A percentile compares a stretch with the other conserved stretches of the same genome.
Conservation (phyloP, 2,329 filamentous ascomycete genomes). For the Gremmenia infestans region DNA sequence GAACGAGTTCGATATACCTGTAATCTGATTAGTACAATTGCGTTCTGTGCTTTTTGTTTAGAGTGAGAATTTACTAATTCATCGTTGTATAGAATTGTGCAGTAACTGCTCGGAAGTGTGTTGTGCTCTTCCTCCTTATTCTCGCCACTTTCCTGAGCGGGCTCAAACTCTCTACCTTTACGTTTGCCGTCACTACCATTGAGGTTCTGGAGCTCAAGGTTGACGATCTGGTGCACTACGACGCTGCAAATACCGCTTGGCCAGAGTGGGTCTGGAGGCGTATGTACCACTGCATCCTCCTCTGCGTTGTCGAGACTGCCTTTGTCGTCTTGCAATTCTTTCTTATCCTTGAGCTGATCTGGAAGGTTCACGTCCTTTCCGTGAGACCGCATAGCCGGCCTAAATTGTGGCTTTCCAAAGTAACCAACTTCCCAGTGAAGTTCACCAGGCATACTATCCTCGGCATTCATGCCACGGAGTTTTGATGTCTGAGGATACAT, state of each 20-base stretch:
- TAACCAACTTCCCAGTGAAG: conserved; percentile 95
- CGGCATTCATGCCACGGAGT: conserved; percentile 75
- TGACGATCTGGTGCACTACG: conserved; percentile 91
- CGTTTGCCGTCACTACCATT: conserved; percentile 78
- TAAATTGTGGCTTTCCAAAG: conserved; percentile 86
- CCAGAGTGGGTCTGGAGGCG: conserved; percentile 93
- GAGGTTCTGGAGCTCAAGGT: conserved; percentile 85
- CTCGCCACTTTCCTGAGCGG: conserved; percentile 79
- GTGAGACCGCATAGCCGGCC: conserved; percentile 77
- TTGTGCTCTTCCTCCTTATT: conserved; percentile 78
- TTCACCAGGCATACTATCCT: conserved; percentile 85
- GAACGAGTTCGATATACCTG: conserved; percentile 84
- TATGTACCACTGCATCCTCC: conserved; percentile 82
- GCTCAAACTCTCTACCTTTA: conserved; percentile 83
- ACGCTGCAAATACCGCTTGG: conserved; percentile 84
- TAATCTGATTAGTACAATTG: conserved; percentile 10
- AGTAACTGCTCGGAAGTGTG: conserved; percentile 84
- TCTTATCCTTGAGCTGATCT: conserved; percentile 64
- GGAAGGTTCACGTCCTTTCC: conserved; percentile 78
- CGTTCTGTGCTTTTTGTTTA: not conserved
- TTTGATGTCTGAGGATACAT: conserved; percentile 89
- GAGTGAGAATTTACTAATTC: conserved; percentile 51
- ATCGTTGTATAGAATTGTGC: conserved; percentile 86
- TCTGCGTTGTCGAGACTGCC: conserved; percentile 66
- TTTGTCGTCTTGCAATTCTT: conserved; percentile 83